These are phyloP conservation scores for Wickerhamiella brachini DNA, from an alignment of 805 yeast species.

Conservation along the genomic window DNA sequence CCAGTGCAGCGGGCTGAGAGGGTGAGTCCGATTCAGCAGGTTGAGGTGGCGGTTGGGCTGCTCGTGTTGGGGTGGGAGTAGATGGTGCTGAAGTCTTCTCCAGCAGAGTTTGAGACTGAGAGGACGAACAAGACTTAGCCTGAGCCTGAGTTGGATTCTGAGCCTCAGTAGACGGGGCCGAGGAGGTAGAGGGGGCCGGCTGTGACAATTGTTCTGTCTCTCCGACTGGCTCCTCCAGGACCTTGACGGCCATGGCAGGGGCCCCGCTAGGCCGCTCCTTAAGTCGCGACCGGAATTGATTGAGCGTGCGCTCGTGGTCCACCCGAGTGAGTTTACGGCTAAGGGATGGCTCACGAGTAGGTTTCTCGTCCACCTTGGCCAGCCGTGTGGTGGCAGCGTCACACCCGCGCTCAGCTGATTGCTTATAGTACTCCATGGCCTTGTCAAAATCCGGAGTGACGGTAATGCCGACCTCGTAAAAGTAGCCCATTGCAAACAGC, in stretches of 20 bases:
- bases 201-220: no score
- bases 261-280: background rate
- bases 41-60: no score
- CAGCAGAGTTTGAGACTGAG: no score
- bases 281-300: background rate
- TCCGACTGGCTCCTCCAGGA: background rate
- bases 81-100: no score
- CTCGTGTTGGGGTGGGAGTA: no score
- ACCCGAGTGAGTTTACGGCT: conserved; percentile 12
- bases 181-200: no score
- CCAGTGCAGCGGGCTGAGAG: no score
- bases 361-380: conserved; percentile 5
- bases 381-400: conserved; percentile 23
- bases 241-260: background rate
- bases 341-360: conserved; percentile 7
- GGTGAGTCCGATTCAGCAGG: no score
- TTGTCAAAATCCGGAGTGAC: conserved; percentile 29
- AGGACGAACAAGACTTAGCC: no score
- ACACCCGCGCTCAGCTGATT: conserved; percentile 40
- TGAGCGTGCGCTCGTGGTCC: conserved; percentile 12
- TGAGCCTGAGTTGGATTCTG: no score
- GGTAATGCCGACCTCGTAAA: conserved; percentile 53
- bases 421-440: conserved; percentile 38
- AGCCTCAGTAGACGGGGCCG: no score
- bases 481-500: conserved; percentile 56